Evolutionary conservation across 495 filamentous ascomycete species (phyloP).

Genomic region (Cetradonia linearis): DNA sequence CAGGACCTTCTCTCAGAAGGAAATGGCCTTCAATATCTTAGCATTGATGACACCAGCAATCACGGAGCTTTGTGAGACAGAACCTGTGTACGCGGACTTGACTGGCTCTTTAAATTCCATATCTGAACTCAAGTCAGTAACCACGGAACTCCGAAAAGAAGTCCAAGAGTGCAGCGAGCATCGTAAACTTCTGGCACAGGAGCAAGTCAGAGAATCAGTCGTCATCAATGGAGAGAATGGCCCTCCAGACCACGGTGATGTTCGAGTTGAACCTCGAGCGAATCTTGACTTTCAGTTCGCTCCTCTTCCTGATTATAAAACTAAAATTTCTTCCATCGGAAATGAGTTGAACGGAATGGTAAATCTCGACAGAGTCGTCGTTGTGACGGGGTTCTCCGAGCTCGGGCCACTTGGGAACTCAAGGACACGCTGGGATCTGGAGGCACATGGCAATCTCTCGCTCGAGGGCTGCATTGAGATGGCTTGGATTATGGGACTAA

Average conservation of each 20-base stretch:
- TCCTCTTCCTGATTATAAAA: not conserved
- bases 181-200: not conserved
- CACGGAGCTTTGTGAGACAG: not conserved
- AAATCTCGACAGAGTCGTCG: conserved; percentile 21
- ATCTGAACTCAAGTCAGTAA: conserved; percentile 20
- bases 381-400: conserved; percentile 24
- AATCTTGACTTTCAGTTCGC: not conserved
- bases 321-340: not conserved
- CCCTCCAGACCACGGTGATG: not conserved
- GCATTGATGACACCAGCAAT: not conserved
- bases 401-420: conserved; percentile 24
- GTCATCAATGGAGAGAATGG: not conserved
- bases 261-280: not conserved
- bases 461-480: conserved; percentile 23
- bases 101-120: not conserved
- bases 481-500: conserved; percentile 26
- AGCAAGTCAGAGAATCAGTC: not conserved
- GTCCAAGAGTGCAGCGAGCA: not conserved
- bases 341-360: conserved; percentile 23
- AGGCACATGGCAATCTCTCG: conserved; percentile 16
- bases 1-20: conserved; percentile 21
- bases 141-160: conserved; percentile 6
- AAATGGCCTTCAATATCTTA: conserved; percentile 26
- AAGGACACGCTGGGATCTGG: conserved; percentile 27
- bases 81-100: not conserved